These are phyloP conservation scores for Cladophialophora chaetospira DNA, from an alignment of 2,329 filamentous ascomycete genomes.

Conservation along the genomic window DNA sequence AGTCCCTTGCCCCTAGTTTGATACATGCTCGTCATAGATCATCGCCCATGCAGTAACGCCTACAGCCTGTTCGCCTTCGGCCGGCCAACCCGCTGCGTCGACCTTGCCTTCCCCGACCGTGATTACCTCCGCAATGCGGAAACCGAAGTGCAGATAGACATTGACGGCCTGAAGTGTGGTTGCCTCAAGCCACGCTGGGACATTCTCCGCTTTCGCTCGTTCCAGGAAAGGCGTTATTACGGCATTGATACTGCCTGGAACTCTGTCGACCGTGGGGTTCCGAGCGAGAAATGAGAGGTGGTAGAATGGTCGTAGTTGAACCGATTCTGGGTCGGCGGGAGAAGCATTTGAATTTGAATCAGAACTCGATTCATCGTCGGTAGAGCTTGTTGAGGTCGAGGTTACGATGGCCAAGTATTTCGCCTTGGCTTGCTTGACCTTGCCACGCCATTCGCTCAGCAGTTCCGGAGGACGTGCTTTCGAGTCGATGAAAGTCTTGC, in stretches of 20 bases:
- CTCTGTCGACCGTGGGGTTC: slow-evolving; percentile 20
- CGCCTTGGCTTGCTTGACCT: slow-evolving; percentile 24
- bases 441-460: slow-evolving; percentile 25
- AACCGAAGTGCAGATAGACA: slow-evolving; percentile 30
- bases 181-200: slow-evolving; percentile 31
- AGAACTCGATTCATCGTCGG: slow-evolving; percentile 2
- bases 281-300: slow-evolving; percentile 31
- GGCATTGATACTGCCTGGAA: slow-evolving; percentile 27
- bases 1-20: neutral
- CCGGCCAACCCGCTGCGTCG: slow-evolving; percentile 25
- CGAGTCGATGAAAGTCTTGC: slow-evolving; percentile 28
- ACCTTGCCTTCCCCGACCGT: slow-evolving; percentile 22
- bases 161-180: slow-evolving; percentile 26
- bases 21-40: slow-evolving; percentile 23
- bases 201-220: slow-evolving; percentile 27
- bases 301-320: slow-evolving; percentile 24
- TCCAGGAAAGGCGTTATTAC: slow-evolving; percentile 29
- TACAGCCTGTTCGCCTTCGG: slow-evolving; percentile 12
- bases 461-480: slow-evolving; percentile 19
- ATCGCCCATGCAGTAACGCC: slow-evolving; percentile 28
- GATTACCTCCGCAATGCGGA: slow-evolving; percentile 28
- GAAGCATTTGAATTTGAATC: slow-evolving; percentile 1
- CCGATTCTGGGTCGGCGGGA: neutral
- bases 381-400: neutral
- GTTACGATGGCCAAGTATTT: slow-evolving; percentile 17